Percentiles rank a stretch among this genome's conserved stretches.
phyloP scores from a whole-genome alignment of 331 rosid genomes.

The Telfairia occidentalis region DNA sequence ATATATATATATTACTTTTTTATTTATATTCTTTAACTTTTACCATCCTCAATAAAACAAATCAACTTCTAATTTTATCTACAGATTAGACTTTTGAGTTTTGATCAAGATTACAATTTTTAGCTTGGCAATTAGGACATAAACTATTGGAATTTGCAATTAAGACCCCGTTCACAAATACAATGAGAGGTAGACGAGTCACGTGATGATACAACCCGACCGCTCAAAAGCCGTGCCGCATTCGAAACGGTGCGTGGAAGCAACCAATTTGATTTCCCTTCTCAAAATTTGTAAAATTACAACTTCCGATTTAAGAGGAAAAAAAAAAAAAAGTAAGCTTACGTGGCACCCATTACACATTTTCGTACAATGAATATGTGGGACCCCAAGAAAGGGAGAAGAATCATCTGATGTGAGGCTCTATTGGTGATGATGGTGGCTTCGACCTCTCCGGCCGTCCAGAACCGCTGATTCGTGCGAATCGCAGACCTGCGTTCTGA shows the following conservation, averaged over 20 bases:
- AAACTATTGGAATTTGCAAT: background rate
- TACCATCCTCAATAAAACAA: too few relatives aligned
- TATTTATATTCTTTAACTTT: too few relatives aligned
- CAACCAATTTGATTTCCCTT: background rate
- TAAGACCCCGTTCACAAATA: background rate
- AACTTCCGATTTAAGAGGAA: background rate
- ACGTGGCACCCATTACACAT: background rate
- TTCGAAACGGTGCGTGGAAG: conserved; percentile 8
- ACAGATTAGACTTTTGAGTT: too few relatives aligned
- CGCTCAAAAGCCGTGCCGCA: background rate
- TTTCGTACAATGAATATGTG: background rate
- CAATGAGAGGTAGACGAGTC: background rate
- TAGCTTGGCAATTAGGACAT: background rate
- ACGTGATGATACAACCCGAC: background rate
- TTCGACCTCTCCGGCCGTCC: conserved; percentile 52
- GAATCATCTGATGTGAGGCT: background rate
- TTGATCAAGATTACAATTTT: too few relatives aligned
- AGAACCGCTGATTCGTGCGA: conserved; percentile 68
- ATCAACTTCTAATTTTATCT: too few relatives aligned
- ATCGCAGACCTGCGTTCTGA: conserved; percentile 91
- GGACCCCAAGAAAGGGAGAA: background rate
- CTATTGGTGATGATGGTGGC: conserved; percentile 30
- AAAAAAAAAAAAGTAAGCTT: background rate
- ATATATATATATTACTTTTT: too few relatives aligned
- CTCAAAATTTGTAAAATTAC: conserved; percentile 8